Conservation (phyloP, 129 eudicot species). For the Mikania micrantha region DNA sequence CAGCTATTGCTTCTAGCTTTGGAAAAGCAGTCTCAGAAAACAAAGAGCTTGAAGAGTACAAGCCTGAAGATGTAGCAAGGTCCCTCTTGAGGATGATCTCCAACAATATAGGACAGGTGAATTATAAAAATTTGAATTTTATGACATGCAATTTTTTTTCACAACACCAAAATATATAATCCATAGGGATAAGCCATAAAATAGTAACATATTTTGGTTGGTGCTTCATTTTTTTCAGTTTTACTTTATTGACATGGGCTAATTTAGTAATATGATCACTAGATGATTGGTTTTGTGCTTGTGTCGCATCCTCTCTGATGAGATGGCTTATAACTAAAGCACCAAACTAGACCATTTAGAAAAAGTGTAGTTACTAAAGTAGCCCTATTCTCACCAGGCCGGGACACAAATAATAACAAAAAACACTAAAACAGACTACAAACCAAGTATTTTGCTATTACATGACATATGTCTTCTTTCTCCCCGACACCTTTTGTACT, state of each 20-base stretch:
- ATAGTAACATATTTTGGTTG: background rate
- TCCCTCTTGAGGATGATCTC: slow-evolving; percentile 93
- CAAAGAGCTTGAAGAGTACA: slow-evolving; percentile 75
- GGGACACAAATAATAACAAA: background rate
- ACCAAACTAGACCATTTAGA: background rate
- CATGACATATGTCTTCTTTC: background rate
- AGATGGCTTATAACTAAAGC: background rate
- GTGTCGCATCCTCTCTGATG: background rate
- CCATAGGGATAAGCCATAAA: background rate
- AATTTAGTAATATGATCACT: background rate
- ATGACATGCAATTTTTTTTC: background rate
- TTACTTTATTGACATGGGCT: background rate
- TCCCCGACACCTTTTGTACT: background rate
- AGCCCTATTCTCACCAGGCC: background rate
- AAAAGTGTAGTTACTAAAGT: background rate
- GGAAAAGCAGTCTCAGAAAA: slow-evolving; percentile 83
- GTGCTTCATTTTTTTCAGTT: background rate
- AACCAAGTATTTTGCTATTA: background rate
- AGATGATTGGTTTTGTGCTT: background rate
- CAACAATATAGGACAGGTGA: slow-evolving; percentile 90
- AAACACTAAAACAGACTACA: background rate
- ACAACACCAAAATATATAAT: background rate
- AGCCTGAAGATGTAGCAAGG: slow-evolving; percentile 83
- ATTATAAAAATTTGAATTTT: slow-evolving; percentile 5
- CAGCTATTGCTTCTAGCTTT: slow-evolving; percentile 90